Base-by-base conservation (phyloP, 495 filamentous ascomycete species). In the Opeltia flavorubescens region DNA sequence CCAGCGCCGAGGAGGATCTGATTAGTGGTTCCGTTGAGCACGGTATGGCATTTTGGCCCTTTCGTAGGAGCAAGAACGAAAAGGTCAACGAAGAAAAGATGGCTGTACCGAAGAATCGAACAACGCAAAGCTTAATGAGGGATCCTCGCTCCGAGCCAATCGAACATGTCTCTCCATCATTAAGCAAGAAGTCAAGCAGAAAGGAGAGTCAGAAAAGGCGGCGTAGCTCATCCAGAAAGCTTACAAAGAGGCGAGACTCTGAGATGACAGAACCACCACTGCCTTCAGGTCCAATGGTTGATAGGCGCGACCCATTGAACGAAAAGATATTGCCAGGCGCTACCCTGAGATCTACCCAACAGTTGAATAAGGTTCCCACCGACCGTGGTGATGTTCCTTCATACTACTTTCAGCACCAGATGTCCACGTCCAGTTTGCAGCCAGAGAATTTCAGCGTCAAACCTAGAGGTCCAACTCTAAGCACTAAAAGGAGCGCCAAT, bases 1-100 rank as follows among this genome's bases (percentile, higher is more conserved):
- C 47, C 47, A 57, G 58, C 43, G 59, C 55, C 28, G 54, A 57
- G 39, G 58, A 61, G 47, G 33, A 51, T 35, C 45, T 54, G 30
- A 25, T 58, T 17, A 49, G 38, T 18, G 40, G 27, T 12, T 44
- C 39, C 39, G 18, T 49, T 44, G 59, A 58, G 47, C 52, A 58
- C 68, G 69, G 59, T 51, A 86, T 85, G 81, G 75, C 76, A 58
- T 66, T 86, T 66, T 88, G 83, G 83, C 83, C 79, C 28, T 88
- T 86, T 62, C 71, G 81, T 62, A 78, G 81, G 47, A 83, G 71
- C 60, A 76, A 50, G 45, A 70, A 70, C 61, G 77, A 51, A 43
- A 73, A 71, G 61, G 54, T 67, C 67, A 50, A 69, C 64, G 36
- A 69, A 65, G 36, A 66, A 68, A 51, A 54, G 62, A 56, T 67